Base-by-base conservation (phyloP, 148 eudicot species). In the Rhododendron ferrugineum region DNA sequence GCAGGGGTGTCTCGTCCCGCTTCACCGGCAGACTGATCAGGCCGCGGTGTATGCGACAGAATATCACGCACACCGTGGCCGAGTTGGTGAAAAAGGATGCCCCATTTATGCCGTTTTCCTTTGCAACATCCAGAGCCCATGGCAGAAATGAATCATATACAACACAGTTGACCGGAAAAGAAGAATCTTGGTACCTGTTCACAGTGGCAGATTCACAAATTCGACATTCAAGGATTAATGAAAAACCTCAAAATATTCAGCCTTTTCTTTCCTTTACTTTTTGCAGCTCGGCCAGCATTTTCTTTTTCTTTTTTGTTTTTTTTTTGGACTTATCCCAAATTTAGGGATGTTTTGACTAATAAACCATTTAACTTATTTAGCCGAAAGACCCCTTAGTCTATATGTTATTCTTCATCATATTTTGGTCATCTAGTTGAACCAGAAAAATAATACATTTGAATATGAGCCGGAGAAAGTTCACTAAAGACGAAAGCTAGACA, bases 71-170 rank as follows among this genome's bases (percentile, higher is more conserved):
- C 32, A 93, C 92, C 4, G 91, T 50, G 60, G 94, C 94, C 34
- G 93, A 88, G 85, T 94, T 91, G 2, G 95, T 93, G 85, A 93
- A 94, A 37, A 94, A 91, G 2, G 94, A 78, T 5, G 92, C 95
- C 0, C 93, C 94, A 75, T 44, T 84, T 2, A 92, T 60, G 58
- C 91, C 92, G 46, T 91, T 84, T 0, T 79, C 50, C 70, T 79
- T 89, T 10, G 95, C 95, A 82, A 94, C 98, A n/a, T 92, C 94
- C 36, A 93, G 87, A 11, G 92, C 98, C 95, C 98, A 94, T 0
- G 95, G 92, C 30, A 93, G 85, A 80, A 94, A 90, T 15, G 94
- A 86, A 22, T 92, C 95, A 81, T 93, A 93, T 11, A 93, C 83
- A 0, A 94, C 85, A 81, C 94, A 94, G 15, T 83, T 88, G 10